phyloP scores from a whole-genome alignment of 768 basidiomycete species.

The Termitomyces sp. region DNA sequence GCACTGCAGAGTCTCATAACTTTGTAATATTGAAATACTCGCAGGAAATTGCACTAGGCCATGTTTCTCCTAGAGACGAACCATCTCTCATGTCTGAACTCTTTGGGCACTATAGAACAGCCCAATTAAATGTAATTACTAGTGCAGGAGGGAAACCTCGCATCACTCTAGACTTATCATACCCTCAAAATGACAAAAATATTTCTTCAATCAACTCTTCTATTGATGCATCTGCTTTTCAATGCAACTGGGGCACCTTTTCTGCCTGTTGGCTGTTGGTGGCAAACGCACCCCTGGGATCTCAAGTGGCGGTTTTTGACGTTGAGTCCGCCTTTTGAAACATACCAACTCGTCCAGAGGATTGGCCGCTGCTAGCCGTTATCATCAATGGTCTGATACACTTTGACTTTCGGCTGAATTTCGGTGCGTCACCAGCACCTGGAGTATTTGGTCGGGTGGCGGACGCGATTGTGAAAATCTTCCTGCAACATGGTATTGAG shows the following conservation, averaged over 20 bases:
- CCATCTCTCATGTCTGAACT: slow-evolving; percentile 8
- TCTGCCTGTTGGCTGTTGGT: slow-evolving; percentile 19
- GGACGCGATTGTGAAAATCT: slow-evolving; percentile 27
- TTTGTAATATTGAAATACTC: slow-evolving; percentile 13
- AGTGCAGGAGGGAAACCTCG: slow-evolving; percentile 18
- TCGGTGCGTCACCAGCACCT: slow-evolving; percentile 25
- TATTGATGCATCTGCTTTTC: slow-evolving; percentile 2
- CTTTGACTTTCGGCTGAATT: slow-evolving; percentile 22
- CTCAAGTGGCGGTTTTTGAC: slow-evolving; percentile 34
- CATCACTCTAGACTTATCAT: slow-evolving; percentile 24
- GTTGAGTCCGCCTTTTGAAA: slow-evolving; percentile 32
- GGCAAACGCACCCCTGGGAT: slow-evolving; percentile 25
- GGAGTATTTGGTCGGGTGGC: slow-evolving; percentile 29
- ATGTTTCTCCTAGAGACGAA: slow-evolving; percentile 8
- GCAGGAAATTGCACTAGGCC: slow-evolving; percentile 10
- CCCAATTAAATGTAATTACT: slow-evolving; percentile 22
- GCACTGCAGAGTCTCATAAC: background rate
- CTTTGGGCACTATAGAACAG: slow-evolving; percentile 21
- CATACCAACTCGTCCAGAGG: slow-evolving; percentile 25
- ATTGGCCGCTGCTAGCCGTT: slow-evolving; percentile 15
- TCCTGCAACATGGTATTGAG: background rate
- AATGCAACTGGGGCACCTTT: slow-evolving; percentile 33
- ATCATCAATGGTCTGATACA: slow-evolving; percentile 15
- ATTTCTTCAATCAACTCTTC: background rate
- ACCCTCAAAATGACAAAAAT: slow-evolving; percentile 1